phyloP scores from a whole-genome alignment of 352 stramenopile genomes.

The Phytopythium montanum region DNA sequence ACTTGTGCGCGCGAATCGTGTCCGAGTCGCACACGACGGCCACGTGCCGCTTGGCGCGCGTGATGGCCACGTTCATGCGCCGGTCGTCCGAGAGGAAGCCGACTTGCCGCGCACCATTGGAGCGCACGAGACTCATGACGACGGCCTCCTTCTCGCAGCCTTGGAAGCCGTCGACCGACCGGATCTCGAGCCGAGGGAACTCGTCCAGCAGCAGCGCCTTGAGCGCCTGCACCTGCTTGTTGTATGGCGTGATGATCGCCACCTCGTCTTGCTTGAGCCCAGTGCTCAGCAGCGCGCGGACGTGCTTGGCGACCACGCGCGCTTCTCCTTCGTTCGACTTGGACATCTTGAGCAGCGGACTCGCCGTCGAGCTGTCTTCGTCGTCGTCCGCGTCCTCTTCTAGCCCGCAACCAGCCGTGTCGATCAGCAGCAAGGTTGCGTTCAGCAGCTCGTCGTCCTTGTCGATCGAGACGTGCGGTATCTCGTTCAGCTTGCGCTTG shows the following conservation, averaged over 20 bases:
- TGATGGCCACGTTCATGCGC: conserved; percentile 98
- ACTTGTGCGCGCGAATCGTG: conserved; percentile 89
- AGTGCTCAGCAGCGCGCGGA: conserved; percentile 74
- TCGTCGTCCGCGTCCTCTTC: conserved; percentile 72
- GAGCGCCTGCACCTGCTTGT: conserved; percentile 95
- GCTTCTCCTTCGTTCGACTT: conserved; percentile 85
- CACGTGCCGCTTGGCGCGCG: conserved; percentile 94
- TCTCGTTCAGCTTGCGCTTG: conserved; percentile 69
- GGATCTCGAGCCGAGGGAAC: conserved; percentile 79
- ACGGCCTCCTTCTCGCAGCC: conserved; percentile 98
- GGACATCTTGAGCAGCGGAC: conserved; percentile 34
- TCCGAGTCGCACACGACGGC: conserved; percentile 94
- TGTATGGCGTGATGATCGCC: conserved; percentile 98
- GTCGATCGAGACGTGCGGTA: conserved; percentile 58
- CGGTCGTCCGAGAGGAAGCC: conserved; percentile 96
- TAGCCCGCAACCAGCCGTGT: conserved; percentile 93
- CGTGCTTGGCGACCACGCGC: conserved; percentile 73
- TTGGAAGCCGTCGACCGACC: conserved; percentile 97
- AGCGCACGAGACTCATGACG: conserved; percentile 97
- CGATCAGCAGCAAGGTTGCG: conserved; percentile 88
- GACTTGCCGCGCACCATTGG: conserved; percentile 84
- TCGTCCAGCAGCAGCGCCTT: conserved; percentile 76
- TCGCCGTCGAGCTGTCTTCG: conserved; percentile 7
- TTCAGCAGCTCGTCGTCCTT: conserved; percentile 61
- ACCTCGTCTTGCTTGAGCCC: conserved; percentile 91